Evolutionary conservation across 2,329 filamentous ascomycete species (phyloP), one percentile per base, ranked within the genome.

Genomic region (Penicillium oxalicum): DNA sequence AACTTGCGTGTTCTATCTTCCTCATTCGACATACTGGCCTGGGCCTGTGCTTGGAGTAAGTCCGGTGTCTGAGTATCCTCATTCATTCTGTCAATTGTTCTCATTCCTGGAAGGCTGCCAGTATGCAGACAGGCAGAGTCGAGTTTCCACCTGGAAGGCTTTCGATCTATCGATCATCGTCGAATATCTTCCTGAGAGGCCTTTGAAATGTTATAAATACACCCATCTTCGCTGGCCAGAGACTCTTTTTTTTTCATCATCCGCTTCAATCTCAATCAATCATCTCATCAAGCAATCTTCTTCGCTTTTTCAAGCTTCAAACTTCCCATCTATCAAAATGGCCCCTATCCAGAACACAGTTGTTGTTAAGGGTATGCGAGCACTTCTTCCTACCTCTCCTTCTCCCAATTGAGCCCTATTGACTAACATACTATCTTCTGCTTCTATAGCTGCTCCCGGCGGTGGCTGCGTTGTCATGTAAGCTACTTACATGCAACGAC

Each of bases 401-500:
- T 26, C 18, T 25, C 12, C n/a, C 24, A 4, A 8, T 35, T 43
- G 13, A 47, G 12, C 33, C 39, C 25, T 12, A 9, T 26, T n/a
- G 28, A 25, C 40, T 48, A 40, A 48, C 35, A 40, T 12, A 18
- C 12, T 4, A 4, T 44, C 25, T 27, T 27, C 40, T 27, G 18
- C 18, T 18, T 36, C 40, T 43, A n/a, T 13, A 47, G 57, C 58
- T 40, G 56, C 57, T 44, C 61, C 63, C 48, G 61, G 61, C 29
- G 60, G 59, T 46, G 62, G 63, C 50, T 65, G 63, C 53, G 54
- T 62, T 34, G 51, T 65, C 45, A 65, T 65, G 63, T 48, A 48
- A 48, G 29, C 25, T 39, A 34, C 40, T 44, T 44, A 44, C 46
- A 44, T 62, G 60, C 11, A 32, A 8, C 29, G 29, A 56, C 40